Evolutionary conservation across 2,329 filamentous ascomycete genomes (phyloP), one percentile per base, ranked within the genome.

Genomic region (Cladophialophora exuberans): DNA sequence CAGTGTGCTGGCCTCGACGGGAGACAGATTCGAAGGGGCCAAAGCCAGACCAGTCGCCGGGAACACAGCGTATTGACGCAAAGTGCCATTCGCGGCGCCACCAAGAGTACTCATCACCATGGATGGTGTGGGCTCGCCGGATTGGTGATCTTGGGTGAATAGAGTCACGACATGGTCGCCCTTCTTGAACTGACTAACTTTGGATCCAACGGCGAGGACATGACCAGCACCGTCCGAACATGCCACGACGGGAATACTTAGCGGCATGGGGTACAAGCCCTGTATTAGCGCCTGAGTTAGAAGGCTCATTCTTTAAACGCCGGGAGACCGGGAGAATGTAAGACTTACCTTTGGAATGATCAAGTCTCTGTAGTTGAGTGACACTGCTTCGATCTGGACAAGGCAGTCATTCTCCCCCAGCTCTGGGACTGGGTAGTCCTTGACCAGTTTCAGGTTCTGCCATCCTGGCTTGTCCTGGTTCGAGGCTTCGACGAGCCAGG

Each of bases 331-430:
- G 23, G 20, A 33, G 25, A 23, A 11, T n/a, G n/a, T 31, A 11
- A 17, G 17, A 18, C 15, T 39, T 45, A 52, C 68, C 69, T 73
- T 68, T 0, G 74, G 71, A 46, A 80, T 78, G 13, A 72, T 69
- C 6, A 80, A 62, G 26, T 80, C 78, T 20, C 78, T 70, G 55
- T 79, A 79, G 57, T 80, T 80, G 46, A 81, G 65, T 10, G 76
- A 76, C 0, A 74, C 77, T 3, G 73, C 77, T n/a, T 75, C 64
- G 1, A 80, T 76, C 70, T 86, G 87, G 63, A 92, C 83, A 28
- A 92, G 78, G 4, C 90, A 86, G 22, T 92, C 84, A 58, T 82
- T 81, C 51, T 90, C 86, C 42, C 87, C 87, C 1, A 87, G 66
- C 61, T 83, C 72, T 11, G 86, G 84, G 2, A 89, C 66, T 1